Evolutionary conservation across 2,329 filamentous ascomycete genomes (phyloP), one percentile per base, ranked within the genome.

Genomic region (Botrytis sinoallii): DNA sequence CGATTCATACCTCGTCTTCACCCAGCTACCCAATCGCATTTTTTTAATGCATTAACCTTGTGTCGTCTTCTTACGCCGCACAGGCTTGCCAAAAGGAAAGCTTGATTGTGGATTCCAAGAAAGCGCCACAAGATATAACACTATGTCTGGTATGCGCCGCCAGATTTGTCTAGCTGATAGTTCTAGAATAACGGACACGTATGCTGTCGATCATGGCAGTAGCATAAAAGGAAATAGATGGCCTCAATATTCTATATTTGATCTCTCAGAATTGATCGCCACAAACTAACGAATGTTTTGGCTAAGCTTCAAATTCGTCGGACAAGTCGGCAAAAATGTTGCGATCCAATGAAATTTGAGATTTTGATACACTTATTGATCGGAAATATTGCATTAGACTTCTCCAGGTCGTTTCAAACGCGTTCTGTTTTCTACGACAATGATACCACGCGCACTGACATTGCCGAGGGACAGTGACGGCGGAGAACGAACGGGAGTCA

Each of bases 391-490:
- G 14, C 20, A 67, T 52, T n/a, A 20, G 22, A 16, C 4, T 7
- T 38, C n/a, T 14, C 32, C 64, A 48, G 44, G 25, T 57, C 52
- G 66, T 69, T 57, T 32, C 66, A 69, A 32, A 69, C 35, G 48
- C 52, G 48, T 69, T 69, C 32, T 18, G 22, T 38, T 55, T 55
- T 14, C n/a, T 3, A 22, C 52, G 25, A 44, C 6, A 29, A 25
- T 32, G 12, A 59, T 69, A n/a, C n/a, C 18, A 59, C 44, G 40
- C 52, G 48, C 48, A 69, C 48, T 69, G 67, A 69, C 67, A 44
- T 32, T 22, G n/a, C 38, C 25, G 25, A 69, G 16, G 20, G 29
- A 42, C 25, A 40, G 20, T 42, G 16, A 69, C 20, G 32, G 67
- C 35, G 48, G 67, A 29, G 20, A 25, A 29, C 32, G 29, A 64